Conservation (phyloP, 352 stramenopile species). For the Phytophthora sp. region DNA sequence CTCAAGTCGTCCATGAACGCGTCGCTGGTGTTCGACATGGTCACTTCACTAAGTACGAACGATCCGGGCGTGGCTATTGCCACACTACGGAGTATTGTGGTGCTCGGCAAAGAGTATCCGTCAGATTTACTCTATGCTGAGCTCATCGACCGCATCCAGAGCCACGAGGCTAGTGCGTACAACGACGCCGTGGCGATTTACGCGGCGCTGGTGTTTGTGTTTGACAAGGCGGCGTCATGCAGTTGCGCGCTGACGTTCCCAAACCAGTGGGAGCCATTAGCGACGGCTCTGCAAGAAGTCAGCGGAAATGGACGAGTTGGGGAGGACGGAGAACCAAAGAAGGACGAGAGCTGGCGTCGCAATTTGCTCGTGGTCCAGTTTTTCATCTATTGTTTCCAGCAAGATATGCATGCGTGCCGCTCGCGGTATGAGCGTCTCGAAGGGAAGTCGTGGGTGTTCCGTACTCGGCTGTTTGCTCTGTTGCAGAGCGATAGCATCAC, state of each 20-base stretch:
- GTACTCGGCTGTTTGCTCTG: constrained; percentile 64
- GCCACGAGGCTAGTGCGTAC: constrained; percentile 71
- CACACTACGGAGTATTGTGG: constrained; percentile 80
- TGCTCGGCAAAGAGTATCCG: constrained; percentile 84
- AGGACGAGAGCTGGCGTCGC: constrained; percentile 66
- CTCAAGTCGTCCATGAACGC: constrained; percentile 82
- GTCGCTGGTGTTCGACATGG: constrained; percentile 84
- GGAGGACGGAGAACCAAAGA: constrained; percentile 36
- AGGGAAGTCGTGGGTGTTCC: constrained; percentile 57
- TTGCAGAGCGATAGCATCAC: constrained; percentile 49
- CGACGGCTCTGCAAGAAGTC: constrained; percentile 64
- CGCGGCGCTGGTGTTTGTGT: constrained; percentile 81
- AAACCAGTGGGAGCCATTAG: constrained; percentile 72
- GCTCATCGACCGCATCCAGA: constrained; percentile 83
- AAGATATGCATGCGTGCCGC: constrained; percentile 66
- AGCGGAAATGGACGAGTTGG: constrained; percentile 41
- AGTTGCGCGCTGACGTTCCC: constrained; percentile 69
- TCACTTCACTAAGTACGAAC: constrained; percentile 84
- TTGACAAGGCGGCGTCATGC: constrained; percentile 73
- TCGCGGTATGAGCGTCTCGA: constrained; percentile 57
- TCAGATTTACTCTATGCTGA: constrained; percentile 82
- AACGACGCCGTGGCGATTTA: constrained; percentile 78
- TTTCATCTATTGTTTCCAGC: constrained; percentile 81
- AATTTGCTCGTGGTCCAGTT: constrained; percentile 83
- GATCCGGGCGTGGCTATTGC: constrained; percentile 80